Conservation (phyloP, 331 rosid species). For the Stylosanthes scabra region DNA sequence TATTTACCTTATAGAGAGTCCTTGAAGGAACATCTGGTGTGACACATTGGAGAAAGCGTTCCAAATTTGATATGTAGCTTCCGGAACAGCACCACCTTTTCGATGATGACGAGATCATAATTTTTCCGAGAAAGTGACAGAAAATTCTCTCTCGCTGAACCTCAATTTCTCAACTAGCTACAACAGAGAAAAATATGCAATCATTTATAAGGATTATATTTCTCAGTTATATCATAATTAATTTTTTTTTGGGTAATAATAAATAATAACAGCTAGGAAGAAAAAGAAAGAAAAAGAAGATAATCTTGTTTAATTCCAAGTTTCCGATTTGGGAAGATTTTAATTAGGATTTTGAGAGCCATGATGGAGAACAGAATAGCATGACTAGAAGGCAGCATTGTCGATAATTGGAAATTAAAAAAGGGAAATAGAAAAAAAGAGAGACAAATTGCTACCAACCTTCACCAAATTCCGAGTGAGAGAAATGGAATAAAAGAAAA, state of each 20-base stretch:
- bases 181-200: background rate
- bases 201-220: background rate
- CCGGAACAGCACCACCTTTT: background rate
- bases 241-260: background rate
- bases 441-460: background rate
- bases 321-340: slow-evolving; percentile 16
- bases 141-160: background rate
- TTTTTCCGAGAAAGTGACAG: slow-evolving; percentile 22
- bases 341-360: background rate
- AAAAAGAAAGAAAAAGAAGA: too few species aligned
- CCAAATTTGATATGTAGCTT: slow-evolving; percentile 52
- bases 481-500: background rate
- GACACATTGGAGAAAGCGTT: slow-evolving; percentile 60
- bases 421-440: background rate
- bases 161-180: background rate
- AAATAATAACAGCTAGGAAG: background rate
- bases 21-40: slow-evolving; percentile 68
- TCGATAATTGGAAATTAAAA: background rate
- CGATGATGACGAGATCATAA: slow-evolving; percentile 28
- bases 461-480: background rate
- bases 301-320: too few species aligned
- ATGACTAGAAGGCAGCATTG: background rate
- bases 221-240: background rate
- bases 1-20: slow-evolving; percentile 59
- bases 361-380: background rate